Evolutionary conservation across 2,329 filamentous ascomycete genomes (phyloP).

Genomic region (Albifimbria verrucaria): DNA sequence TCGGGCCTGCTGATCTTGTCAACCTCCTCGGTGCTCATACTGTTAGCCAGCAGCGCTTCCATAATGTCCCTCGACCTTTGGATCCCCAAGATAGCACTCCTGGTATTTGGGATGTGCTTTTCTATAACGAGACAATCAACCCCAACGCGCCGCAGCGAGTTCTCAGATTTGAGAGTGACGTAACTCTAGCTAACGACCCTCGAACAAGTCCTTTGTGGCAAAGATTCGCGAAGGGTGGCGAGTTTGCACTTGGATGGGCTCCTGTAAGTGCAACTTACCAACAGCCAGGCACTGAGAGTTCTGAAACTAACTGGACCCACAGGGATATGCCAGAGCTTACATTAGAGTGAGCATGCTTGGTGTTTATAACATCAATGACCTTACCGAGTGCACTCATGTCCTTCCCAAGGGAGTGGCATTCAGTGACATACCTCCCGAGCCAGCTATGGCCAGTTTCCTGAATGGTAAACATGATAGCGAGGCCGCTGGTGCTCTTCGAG

Average conservation of each 20-base stretch:
- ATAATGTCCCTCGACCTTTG: constrained; percentile 32
- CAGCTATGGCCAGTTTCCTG: constrained; percentile 11
- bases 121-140: constrained; percentile 37
- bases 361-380: constrained; percentile 49
- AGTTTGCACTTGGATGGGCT: neutral
- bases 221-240: constrained; percentile 20
- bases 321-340: constrained; percentile 49
- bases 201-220: constrained; percentile 31
- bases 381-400: constrained; percentile 51
- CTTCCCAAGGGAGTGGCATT: constrained; percentile 17
- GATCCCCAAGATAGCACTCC: constrained; percentile 48
- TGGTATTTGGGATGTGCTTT: constrained; percentile 48
- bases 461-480: neutral
- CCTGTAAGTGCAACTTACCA: neutral
- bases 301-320: neutral
- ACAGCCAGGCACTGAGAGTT: neutral
- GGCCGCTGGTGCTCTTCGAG: neutral
- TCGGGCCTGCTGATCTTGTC: constrained; percentile 42
- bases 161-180: constrained; percentile 37
- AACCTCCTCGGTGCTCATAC: constrained; percentile 53
- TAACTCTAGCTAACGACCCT: constrained; percentile 31
- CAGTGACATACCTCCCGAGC: constrained; percentile 19
- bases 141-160: constrained; percentile 25
- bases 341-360: constrained; percentile 50
- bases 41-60: constrained; percentile 42